A percentile compares a stretch with the other conserved stretches of the same genome.
Evolutionary conservation across 2,329 filamentous ascomycete species (phyloP).

Genomic region (Apiospora phragmitis): DNA sequence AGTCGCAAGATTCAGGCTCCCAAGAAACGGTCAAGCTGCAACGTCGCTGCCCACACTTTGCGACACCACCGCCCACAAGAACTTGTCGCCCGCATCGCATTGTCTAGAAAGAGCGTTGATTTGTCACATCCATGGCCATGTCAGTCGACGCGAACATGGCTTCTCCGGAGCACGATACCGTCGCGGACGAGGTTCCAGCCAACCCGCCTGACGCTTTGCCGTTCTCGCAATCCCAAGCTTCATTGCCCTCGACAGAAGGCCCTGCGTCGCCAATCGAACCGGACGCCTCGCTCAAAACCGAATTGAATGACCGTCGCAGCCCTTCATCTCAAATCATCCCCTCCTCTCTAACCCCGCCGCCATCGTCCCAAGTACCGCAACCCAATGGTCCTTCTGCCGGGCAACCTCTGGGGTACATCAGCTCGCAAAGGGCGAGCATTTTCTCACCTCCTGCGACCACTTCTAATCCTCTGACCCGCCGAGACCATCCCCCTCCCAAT

Average conservation of each 20-base stretch:
- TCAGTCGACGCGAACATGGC: slow-evolving; percentile 9
- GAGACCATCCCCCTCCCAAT: slow-evolving; percentile 25
- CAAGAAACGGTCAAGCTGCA: neutral
- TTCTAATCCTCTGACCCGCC: slow-evolving; percentile 32
- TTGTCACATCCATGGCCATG: neutral
- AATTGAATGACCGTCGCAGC: slow-evolving; percentile 48
- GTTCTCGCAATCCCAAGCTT: slow-evolving; percentile 47
- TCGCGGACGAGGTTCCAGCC: slow-evolving; percentile 28
- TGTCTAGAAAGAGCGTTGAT: neutral
- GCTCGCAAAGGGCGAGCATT: slow-evolving; percentile 48
- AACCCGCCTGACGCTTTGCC: slow-evolving; percentile 33
- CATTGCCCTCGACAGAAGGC: slow-evolving; percentile 58
- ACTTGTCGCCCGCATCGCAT: neutral
- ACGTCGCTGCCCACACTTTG: neutral
- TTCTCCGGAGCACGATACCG: slow-evolving; percentile 13
- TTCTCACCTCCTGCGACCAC: slow-evolving; percentile 57
- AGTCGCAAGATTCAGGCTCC: neutral
- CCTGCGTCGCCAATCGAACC: slow-evolving; percentile 54
- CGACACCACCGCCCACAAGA: neutral
- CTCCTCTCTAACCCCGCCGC: slow-evolving; percentile 59
- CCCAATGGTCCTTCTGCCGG: slow-evolving; percentile 25
- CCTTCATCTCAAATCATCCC: slow-evolving; percentile 49
- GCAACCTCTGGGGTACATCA: slow-evolving; percentile 33
- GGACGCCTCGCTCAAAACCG: slow-evolving; percentile 49
- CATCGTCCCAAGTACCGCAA: slow-evolving; percentile 51